These are phyloP conservation scores for Lepidium campestre DNA, from an alignment of 441 rosid species.

Conservation along the genomic window DNA sequence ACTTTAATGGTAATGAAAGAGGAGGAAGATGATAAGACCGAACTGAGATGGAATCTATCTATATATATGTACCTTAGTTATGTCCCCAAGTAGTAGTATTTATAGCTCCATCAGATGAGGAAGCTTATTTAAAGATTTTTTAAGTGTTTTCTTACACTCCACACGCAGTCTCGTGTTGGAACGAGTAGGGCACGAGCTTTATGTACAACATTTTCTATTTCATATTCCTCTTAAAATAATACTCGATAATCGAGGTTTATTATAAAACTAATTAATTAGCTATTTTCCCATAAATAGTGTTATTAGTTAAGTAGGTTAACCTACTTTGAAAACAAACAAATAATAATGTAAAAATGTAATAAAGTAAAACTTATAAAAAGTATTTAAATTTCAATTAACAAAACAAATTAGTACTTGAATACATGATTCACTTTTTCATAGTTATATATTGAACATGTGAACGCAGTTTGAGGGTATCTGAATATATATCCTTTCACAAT, in stretches of 20 bases:
- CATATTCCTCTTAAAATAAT: not conserved
- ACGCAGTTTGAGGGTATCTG: conserved; percentile 9
- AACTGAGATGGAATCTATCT: conserved; percentile 21
- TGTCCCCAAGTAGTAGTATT: conserved; percentile 9
- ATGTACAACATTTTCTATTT: conserved; percentile 20
- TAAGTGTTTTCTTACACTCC: conserved; percentile 13
- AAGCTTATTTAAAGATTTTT: conserved; percentile 7
- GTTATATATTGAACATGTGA: conserved; percentile 1
- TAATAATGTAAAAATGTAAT: not conserved
- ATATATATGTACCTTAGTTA: not conserved
- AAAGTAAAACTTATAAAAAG: too few relatives aligned
- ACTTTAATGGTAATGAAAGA: not conserved
- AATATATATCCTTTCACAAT: not conserved
- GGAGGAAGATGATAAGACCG: conserved; percentile 15
- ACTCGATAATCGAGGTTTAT: conserved; percentile 6
- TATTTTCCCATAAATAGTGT: not conserved
- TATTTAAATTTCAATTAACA: too few relatives aligned
- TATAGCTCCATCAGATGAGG: conserved; percentile 8
- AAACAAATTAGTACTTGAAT: not conserved
- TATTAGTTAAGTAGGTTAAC: not conserved
- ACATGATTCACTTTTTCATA: not conserved
- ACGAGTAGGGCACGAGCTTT: conserved; percentile 26
- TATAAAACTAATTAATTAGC: not conserved
- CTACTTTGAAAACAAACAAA: not conserved
- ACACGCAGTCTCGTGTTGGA: conserved; percentile 29